Conservation (phyloP, 2,329 filamentous ascomycete genomes). For the Tolypocladium nubicola region DNA sequence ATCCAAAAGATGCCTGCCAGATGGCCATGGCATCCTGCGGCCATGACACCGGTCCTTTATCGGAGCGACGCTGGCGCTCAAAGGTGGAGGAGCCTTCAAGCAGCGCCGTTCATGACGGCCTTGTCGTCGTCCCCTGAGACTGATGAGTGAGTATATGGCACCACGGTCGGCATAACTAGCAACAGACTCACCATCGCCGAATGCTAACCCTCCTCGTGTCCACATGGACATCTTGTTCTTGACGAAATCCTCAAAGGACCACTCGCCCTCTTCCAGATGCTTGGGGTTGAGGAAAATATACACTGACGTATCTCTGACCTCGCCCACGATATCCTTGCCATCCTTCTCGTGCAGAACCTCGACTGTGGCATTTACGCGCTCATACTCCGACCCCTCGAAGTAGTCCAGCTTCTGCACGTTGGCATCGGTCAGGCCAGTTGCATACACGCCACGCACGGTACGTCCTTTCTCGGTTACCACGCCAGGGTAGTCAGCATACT, state of each 20-base stretch:
- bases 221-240: constrained; percentile 55
- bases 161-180: background rate
- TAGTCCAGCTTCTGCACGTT: constrained; percentile 67
- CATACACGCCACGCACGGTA: constrained; percentile 63
- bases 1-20: background rate
- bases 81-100: background rate
- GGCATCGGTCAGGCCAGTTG: constrained; percentile 65
- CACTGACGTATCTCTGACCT: constrained; percentile 43
- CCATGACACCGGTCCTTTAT: background rate
- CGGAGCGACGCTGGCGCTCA: background rate
- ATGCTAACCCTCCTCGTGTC: constrained; percentile 39
- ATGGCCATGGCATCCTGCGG: background rate
- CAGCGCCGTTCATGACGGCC: background rate
- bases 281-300: constrained; percentile 51
- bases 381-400: constrained; percentile 75
- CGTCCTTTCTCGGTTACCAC: constrained; percentile 48
- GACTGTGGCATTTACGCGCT: constrained; percentile 42
- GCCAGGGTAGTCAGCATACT: constrained; percentile 67
- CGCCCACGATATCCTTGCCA: constrained; percentile 25
- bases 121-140: background rate
- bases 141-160: background rate
- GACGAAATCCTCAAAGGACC: constrained; percentile 81
- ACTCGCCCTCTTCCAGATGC: constrained; percentile 61
- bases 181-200: constrained; percentile 24
- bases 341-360: constrained; percentile 36